phyloP scores from a whole-genome alignment of 208 protist species.

The Trypanosoma mega region DNA sequence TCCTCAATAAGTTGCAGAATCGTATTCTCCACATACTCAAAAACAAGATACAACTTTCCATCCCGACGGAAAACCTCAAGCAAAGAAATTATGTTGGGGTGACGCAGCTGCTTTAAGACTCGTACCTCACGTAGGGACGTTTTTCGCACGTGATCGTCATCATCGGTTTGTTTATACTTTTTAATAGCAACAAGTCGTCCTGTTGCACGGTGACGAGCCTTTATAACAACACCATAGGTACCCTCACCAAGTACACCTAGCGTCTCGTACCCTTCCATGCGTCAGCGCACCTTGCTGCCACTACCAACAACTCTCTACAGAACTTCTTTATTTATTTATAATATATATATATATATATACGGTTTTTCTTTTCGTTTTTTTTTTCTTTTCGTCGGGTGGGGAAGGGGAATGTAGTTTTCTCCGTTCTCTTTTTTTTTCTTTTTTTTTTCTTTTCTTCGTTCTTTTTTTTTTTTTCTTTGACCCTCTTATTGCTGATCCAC shows the following conservation, averaged over 20 bases:
- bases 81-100: slow-evolving; percentile 94
- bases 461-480: neutral
- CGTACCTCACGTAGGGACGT: slow-evolving; percentile 93
- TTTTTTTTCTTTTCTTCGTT: neutral
- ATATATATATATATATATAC: neutral
- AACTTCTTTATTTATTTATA: neutral
- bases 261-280: slow-evolving; percentile 93
- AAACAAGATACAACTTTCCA: slow-evolving; percentile 94
- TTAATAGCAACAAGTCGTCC: slow-evolving; percentile 95
- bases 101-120: slow-evolving; percentile 93
- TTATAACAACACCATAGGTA: slow-evolving; percentile 95
- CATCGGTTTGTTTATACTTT: slow-evolving; percentile 96
- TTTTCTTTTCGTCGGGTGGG: neutral
- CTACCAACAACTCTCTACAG: too few relatives aligned
- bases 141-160: slow-evolving; percentile 93
- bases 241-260: slow-evolving; percentile 92
- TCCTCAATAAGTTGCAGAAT: slow-evolving; percentile 92
- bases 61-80: slow-evolving; percentile 92
- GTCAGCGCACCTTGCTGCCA: too few relatives aligned
- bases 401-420: too few relatives aligned
- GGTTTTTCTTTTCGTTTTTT: neutral
- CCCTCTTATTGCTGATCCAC: neutral
- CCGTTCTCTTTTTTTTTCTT: neutral
- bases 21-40: slow-evolving; percentile 94
- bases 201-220: slow-evolving; percentile 91